Conservation (phyloP, 2,329 filamentous ascomycete species). For the Coniella vitis region DNA sequence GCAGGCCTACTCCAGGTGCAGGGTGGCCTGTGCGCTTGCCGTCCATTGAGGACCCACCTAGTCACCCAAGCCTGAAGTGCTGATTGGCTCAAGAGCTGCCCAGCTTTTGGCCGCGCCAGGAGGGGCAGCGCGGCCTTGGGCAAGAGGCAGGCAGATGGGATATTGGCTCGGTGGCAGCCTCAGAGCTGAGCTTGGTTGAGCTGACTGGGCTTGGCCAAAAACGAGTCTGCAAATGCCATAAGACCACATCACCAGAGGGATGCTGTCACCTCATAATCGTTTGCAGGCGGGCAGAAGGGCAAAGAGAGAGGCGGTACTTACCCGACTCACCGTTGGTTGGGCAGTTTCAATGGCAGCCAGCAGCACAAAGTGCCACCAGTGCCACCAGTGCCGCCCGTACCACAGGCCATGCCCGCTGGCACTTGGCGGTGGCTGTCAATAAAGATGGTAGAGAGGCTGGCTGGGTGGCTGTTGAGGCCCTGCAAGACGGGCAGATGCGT, state of each 20-base stretch:
- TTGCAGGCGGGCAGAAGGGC: background rate
- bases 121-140: background rate
- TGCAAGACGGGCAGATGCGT: conserved; percentile 6
- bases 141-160: too few species aligned
- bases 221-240: background rate
- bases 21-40: background rate
- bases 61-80: conserved; percentile 10
- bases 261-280: background rate
- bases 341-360: conserved; percentile 2
- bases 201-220: too few species aligned
- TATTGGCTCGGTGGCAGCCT: background rate
- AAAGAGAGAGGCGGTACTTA: background rate
- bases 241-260: background rate
- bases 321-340: conserved; percentile 7
- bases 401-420: conserved; percentile 6
- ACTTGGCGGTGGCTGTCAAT: background rate
- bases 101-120: background rate
- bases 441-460: conserved; percentile 4
- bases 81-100: conserved; percentile 2
- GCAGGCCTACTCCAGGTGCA: background rate
- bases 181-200: background rate
- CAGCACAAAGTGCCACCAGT: conserved; percentile 7
- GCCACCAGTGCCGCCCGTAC: background rate
- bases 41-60: conserved; percentile 1
- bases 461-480: conserved; percentile 9